Percentiles rank a stretch among this genome's conserved stretches.
These are phyloP conservation scores for Piper betle DNA, from an alignment of 164 flowering plant species.

Conservation along the genomic window DNA sequence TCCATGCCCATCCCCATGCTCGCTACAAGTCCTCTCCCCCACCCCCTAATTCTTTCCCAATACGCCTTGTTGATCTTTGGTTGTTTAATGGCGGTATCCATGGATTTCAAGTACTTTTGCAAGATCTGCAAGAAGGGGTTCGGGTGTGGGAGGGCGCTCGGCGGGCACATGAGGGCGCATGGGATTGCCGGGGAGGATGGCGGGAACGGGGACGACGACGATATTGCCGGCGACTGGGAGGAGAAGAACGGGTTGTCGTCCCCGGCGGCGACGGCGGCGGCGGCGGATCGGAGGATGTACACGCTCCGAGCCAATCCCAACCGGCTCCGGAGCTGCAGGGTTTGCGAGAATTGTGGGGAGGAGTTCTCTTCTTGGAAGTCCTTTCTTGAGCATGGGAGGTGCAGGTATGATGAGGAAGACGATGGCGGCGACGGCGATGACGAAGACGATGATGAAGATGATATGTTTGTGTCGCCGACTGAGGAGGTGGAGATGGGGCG, in stretches of 20 bases:
- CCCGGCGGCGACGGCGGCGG: slow-evolving; percentile 14
- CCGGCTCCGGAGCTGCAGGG: slow-evolving; percentile 47
- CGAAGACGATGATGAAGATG: not conserved
- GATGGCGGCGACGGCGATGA: slow-evolving; percentile 28
- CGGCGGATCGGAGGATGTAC: slow-evolving; percentile 51
- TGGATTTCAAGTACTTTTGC: slow-evolving; percentile 70
- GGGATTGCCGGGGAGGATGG: slow-evolving; percentile 62
- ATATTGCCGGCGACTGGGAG: slow-evolving; percentile 38
- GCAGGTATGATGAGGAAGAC: slow-evolving; percentile 36
- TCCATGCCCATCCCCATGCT: slow-evolving; percentile 15
- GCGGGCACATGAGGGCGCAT: slow-evolving; percentile 98
- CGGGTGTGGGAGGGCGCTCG: slow-evolving; percentile 85
- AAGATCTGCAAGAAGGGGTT: slow-evolving; percentile 88
- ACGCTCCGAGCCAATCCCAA: slow-evolving; percentile 73
- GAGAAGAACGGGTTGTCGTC: slow-evolving; percentile 19
- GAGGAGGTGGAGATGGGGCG: slow-evolving; percentile 23
- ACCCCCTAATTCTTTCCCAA: not conserved
- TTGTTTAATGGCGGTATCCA: slow-evolving; percentile 12
- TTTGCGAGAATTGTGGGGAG: slow-evolving; percentile 78
- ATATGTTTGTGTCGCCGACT: too few species aligned
- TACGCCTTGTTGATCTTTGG: not conserved
- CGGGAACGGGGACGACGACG: slow-evolving; percentile 46
- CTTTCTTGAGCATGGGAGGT: slow-evolving; percentile 81
- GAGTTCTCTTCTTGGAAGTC: slow-evolving; percentile 91
- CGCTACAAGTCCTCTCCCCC: slow-evolving; percentile 8